phyloP scores from a whole-genome alignment of 768 basidiomycete species.

The Chalciporus chontae region DNA sequence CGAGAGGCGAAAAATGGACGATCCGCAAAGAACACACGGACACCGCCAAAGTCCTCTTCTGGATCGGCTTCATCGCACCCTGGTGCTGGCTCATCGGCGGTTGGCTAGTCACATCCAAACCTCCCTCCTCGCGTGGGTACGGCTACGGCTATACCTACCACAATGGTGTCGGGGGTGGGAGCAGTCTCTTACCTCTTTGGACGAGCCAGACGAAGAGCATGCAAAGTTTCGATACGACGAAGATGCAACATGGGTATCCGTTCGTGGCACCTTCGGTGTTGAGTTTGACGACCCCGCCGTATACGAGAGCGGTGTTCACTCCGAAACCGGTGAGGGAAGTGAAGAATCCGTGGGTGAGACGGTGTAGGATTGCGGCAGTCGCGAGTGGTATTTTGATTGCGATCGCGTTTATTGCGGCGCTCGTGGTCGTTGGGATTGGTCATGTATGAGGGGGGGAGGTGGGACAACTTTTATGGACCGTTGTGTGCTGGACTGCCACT shows the following conservation, averaged over 20 bases:
- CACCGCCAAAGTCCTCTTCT: constrained; percentile 61
- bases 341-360: constrained; percentile 37
- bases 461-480: background rate
- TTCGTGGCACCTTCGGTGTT: constrained; percentile 51
- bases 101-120: constrained; percentile 47
- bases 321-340: constrained; percentile 18
- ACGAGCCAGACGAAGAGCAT: constrained; percentile 40
- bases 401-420: constrained; percentile 47
- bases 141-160: constrained; percentile 9
- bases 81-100: constrained; percentile 77
- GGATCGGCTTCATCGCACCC: constrained; percentile 69
- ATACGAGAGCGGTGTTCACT: constrained; percentile 17
- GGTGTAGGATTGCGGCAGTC: constrained; percentile 59
- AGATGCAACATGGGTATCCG: constrained; percentile 50
- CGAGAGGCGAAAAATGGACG: constrained; percentile 13
- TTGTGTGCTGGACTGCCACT: background rate
- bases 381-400: constrained; percentile 50
- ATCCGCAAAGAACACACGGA: constrained; percentile 13
- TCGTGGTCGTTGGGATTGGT: constrained; percentile 35
- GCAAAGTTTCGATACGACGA: constrained; percentile 43
- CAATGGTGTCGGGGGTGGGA: constrained; percentile 38
- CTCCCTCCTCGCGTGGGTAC: constrained; percentile 13
- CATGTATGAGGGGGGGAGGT: background rate
- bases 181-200: constrained; percentile 30
- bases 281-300: constrained; percentile 29